A percentile compares a stretch with the other conserved stretches of the same genome.
phyloP scores from a whole-genome alignment of 192 early-diverging fungal genomes.

The Coemansia sp. region DNA sequence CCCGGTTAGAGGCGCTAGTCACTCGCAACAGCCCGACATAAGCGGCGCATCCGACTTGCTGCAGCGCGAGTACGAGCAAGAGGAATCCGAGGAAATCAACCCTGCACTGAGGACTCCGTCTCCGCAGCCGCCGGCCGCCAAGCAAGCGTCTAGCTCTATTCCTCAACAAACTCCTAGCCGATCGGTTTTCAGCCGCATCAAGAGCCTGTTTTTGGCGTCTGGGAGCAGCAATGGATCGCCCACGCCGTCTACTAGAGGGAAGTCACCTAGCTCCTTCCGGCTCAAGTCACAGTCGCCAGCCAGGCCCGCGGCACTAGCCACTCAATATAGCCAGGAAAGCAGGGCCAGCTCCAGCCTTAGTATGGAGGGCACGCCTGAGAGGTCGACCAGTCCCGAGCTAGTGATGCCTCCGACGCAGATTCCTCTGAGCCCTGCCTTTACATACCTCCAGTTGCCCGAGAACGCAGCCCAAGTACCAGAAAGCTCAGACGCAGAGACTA shows the following conservation, averaged over 20 bases:
- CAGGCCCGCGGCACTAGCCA: background rate
- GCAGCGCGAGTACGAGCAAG: background rate
- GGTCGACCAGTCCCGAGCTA: conserved; percentile 28
- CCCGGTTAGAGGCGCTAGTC: background rate
- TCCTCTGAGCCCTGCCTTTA: conserved; percentile 1
- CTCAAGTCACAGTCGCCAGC: background rate
- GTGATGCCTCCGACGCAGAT: conserved; percentile 4
- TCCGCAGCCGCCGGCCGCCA: background rate
- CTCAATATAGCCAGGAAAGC: conserved; percentile 2
- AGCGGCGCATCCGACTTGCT: background rate
- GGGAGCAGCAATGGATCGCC: background rate
- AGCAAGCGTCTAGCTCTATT: background rate
- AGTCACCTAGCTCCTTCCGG: background rate
- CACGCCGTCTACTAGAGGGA: background rate
- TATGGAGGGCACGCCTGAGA: background rate
- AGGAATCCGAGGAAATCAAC: background rate
- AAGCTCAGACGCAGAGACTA: background rate
- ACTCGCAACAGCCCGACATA: background rate
- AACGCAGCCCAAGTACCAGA: background rate
- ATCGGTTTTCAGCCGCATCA: background rate
- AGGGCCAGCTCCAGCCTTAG: background rate
- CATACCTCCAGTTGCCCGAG: background rate
- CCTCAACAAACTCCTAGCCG: background rate
- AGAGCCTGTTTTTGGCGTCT: background rate
- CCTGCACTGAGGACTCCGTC: background rate